Conservation (phyloP, 805 yeast species). For the Wickerhamomyces queroliae region DNA sequence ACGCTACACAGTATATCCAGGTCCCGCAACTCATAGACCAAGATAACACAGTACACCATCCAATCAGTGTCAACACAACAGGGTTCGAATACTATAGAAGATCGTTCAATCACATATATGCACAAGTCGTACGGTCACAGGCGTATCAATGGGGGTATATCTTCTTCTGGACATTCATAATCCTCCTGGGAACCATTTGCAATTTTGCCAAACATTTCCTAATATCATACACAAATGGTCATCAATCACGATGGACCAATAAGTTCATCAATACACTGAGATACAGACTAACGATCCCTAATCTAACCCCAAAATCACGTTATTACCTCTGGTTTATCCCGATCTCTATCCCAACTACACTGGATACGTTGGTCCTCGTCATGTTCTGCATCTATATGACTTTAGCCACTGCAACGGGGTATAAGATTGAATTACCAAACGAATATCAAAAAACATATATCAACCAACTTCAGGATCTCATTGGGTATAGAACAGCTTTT, state of each 20-base stretch:
- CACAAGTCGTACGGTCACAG: constrained; percentile 32
- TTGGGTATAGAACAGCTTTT: constrained; percentile 52
- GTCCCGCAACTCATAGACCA: constrained; percentile 25
- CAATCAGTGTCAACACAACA: constrained; percentile 27
- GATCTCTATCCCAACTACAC: constrained; percentile 24
- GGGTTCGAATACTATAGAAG: constrained; percentile 27
- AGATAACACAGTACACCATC: constrained; percentile 21
- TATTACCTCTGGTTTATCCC: constrained; percentile 19
- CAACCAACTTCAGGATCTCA: constrained; percentile 27
- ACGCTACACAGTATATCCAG: constrained; percentile 29
- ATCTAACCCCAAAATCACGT: constrained; percentile 21
- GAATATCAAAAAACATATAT: constrained; percentile 28
- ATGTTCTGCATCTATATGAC: constrained; percentile 26
- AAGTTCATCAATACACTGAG: constrained; percentile 14
- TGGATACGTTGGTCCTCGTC: constrained; percentile 25
- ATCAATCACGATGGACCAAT: constrained; percentile 11
- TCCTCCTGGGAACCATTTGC: constrained; percentile 25
- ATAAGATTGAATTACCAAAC: constrained; percentile 31
- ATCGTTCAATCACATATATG: constrained; percentile 31
- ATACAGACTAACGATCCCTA: constrained; percentile 22
- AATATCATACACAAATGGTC: constrained; percentile 19
- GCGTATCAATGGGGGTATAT: constrained; percentile 42
- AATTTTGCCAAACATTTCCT: constrained; percentile 22
- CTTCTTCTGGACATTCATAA: constrained; percentile 33
- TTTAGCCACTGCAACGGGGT: constrained; percentile 29